phyloP scores from a whole-genome alignment of 495 filamentous ascomycete species.

The Aspergillus wentii region DNA sequence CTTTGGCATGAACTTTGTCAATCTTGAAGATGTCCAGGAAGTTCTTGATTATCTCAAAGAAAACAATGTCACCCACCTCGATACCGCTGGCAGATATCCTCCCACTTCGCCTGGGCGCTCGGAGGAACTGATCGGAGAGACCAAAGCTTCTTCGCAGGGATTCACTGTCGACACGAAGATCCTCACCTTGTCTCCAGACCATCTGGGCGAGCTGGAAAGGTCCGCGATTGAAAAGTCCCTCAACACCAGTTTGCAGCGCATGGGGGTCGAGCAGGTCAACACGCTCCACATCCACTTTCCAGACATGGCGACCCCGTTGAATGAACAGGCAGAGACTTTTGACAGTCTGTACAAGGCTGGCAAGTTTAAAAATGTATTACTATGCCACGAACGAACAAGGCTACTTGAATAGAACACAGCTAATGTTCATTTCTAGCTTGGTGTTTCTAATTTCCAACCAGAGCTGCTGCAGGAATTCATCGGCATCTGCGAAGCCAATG shows the following conservation, averaged over 20 bases:
- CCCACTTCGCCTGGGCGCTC: slow-evolving; percentile 34
- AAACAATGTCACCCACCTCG: slow-evolving; percentile 30
- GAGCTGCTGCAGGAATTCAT: slow-evolving; percentile 27
- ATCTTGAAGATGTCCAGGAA: slow-evolving; percentile 15
- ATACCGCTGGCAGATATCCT: slow-evolving; percentile 42
- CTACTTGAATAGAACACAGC: neutral
- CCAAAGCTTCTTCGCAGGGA: slow-evolving; percentile 12
- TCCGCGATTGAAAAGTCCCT: slow-evolving; percentile 15
- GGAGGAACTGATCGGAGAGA: slow-evolving; percentile 38
- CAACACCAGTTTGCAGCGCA: slow-evolving; percentile 14
- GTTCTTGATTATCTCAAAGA: slow-evolving; percentile 19
- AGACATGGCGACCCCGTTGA: slow-evolving; percentile 26
- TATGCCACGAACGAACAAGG: neutral
- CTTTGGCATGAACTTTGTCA: slow-evolving; percentile 24
- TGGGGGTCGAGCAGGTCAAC: slow-evolving; percentile 21
- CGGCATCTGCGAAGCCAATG: slow-evolving; percentile 28
- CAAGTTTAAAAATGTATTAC: slow-evolving; percentile 5
- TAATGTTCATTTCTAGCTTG: slow-evolving; percentile 20
- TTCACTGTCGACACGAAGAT: slow-evolving; percentile 43
- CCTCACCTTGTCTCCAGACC: slow-evolving; percentile 3
- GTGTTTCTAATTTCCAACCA: slow-evolving; percentile 36
- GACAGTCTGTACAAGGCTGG: slow-evolving; percentile 20
- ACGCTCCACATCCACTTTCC: slow-evolving; percentile 28
- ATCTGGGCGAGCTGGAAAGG: slow-evolving; percentile 16
- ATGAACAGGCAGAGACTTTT: slow-evolving; percentile 24